Conservation (phyloP, 129 eudicot genomes). For the Dittrichia graveolens region DNA sequence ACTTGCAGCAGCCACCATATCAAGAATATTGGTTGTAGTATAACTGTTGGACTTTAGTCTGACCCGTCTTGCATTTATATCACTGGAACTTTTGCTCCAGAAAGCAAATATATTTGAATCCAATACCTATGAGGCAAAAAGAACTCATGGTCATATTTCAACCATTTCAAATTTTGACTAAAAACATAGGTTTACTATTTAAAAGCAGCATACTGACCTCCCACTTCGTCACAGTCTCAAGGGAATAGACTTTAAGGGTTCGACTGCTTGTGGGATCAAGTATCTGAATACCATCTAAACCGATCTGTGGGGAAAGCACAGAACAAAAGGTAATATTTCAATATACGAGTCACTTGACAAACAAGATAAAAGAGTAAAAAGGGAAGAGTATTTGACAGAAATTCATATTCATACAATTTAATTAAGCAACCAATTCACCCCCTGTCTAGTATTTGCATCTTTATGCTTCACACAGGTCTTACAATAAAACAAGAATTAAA, state of each 20-base stretch:
- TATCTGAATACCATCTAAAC: slow-evolving; percentile 83
- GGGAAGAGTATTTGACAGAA: neutral
- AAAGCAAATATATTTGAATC: slow-evolving; percentile 80
- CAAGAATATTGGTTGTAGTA: slow-evolving; percentile 76
- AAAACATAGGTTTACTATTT: neutral
- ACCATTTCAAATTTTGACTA: neutral
- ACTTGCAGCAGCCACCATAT: slow-evolving; percentile 87
- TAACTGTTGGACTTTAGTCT: slow-evolving; percentile 87
- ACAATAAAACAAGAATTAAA: neutral
- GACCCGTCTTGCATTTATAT: slow-evolving; percentile 66
- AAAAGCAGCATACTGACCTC: slow-evolving; percentile 52
- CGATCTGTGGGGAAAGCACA: slow-evolving; percentile 52
- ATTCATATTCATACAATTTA: neutral
- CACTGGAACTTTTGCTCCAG: slow-evolving; percentile 75
- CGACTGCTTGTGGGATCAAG: slow-evolving; percentile 75
- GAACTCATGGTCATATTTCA: neutral
- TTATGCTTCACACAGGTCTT: neutral
- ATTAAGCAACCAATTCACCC: neutral
- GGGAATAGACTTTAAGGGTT: slow-evolving; percentile 65
- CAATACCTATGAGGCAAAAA: slow-evolving; percentile 48
- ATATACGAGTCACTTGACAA: slow-evolving; percentile 10
- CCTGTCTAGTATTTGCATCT: neutral
- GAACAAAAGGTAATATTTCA: neutral
- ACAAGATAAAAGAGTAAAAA: slow-evolving; percentile 2
- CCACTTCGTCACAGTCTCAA: slow-evolving; percentile 74